phyloP scores from a whole-genome alignment of 257 asterid genomes.

The Przewalskia tangutica region DNA sequence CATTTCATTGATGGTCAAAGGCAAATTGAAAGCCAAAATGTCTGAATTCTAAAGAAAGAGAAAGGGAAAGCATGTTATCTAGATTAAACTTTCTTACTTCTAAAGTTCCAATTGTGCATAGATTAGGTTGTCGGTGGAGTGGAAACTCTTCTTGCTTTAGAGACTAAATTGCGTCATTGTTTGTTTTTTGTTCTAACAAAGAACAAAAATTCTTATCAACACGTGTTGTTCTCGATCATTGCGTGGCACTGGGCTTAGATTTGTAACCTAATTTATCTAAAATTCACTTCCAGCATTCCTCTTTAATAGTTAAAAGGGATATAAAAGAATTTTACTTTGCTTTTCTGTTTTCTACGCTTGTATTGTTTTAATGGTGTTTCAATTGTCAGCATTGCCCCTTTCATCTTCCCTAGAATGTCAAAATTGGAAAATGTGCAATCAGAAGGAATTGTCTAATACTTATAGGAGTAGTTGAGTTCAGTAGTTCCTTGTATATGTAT shows the following conservation, averaged over 20 bases:
- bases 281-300: not conserved
- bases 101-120: not conserved
- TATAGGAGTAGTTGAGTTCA: not conserved
- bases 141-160: not conserved
- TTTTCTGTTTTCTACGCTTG: not conserved
- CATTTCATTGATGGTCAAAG: not conserved
- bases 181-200: not conserved
- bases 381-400: not conserved
- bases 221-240: not conserved
- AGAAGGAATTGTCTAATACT: not conserved
- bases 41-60: not conserved
- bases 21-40: not conserved
- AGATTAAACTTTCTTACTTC: too few species aligned
- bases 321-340: not conserved
- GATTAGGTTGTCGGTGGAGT: not conserved
- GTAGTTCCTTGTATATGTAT: not conserved
- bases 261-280: not conserved
- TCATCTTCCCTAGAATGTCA: not conserved
- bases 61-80: too few species aligned
- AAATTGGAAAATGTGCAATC: not conserved
- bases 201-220: not conserved
- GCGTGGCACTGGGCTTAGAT: not conserved
- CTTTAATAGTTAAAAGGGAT: not conserved
- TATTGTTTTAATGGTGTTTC: not conserved
- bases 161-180: not conserved